Percentiles rank a stretch among this genome's conserved stretches.
Conservation (phyloP, 2,329 filamentous ascomycete species). For the Talaromyces sp. region DNA sequence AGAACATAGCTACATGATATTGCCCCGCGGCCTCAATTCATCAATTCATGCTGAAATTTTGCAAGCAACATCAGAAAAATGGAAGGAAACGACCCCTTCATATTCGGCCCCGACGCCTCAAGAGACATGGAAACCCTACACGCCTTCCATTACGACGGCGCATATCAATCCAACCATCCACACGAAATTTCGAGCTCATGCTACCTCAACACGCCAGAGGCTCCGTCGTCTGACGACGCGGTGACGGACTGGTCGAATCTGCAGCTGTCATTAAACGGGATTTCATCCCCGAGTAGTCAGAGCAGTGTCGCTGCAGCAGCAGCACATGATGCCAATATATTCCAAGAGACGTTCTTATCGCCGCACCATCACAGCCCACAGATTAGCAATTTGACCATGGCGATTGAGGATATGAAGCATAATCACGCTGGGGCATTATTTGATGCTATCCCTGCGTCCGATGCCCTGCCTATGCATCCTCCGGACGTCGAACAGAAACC, state of each 20-base stretch:
- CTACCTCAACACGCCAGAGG: background rate
- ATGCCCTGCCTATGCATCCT: background rate
- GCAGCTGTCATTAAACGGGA: background rate
- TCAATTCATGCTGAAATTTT: no score
- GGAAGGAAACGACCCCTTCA: constrained; percentile 3
- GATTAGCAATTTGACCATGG: background rate
- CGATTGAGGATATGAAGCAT: background rate
- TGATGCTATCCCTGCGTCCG: background rate
- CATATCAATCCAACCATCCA: background rate
- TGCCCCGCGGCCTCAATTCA: no score
- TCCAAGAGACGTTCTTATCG: background rate
- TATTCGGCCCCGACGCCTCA: background rate
- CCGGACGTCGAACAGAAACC: background rate
- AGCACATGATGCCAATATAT: background rate
- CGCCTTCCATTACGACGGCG: background rate
- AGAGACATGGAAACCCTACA: background rate
- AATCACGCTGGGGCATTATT: background rate
- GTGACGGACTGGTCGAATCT: constrained; percentile 4
- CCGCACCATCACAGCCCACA: background rate
- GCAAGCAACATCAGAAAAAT: background rate
- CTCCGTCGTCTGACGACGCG: background rate
- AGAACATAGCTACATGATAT: no score
- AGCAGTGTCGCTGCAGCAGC: background rate
- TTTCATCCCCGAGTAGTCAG: background rate
- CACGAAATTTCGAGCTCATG: background rate